Conservation (phyloP, 768 basidiomycete genomes). For the Pseudohyphozyma bogoriensis region DNA sequence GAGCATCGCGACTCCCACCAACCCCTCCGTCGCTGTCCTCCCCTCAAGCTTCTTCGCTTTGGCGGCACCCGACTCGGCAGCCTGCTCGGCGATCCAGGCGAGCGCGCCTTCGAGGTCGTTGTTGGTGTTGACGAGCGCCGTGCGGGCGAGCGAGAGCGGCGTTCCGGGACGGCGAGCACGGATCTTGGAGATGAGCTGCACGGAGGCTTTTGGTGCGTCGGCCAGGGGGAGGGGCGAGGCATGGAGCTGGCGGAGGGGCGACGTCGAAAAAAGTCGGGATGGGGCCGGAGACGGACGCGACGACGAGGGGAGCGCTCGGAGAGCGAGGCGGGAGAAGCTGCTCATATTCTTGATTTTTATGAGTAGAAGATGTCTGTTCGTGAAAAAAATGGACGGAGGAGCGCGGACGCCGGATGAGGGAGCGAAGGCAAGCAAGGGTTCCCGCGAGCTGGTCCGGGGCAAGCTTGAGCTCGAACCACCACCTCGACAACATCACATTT, state of each 20-base stretch:
- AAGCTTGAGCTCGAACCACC: too few species aligned
- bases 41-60: conserved; percentile 75
- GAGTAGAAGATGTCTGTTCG: not conserved
- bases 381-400: not conserved
- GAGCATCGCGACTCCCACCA: conserved; percentile 65
- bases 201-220: conserved; percentile 41
- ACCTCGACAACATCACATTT: too few species aligned
- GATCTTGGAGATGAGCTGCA: conserved; percentile 74
- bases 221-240: not conserved
- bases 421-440: too few species aligned
- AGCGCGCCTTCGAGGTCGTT: conserved; percentile 67
- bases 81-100: conserved; percentile 69
- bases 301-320: too few species aligned
- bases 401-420: not conserved
- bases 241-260: not conserved
- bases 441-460: too few species aligned
- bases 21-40: conserved; percentile 65
- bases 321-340: not conserved
- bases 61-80: conserved; percentile 56
- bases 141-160: conserved; percentile 75
- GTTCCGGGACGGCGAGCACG: conserved; percentile 62
- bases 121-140: conserved; percentile 64
- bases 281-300: not conserved
- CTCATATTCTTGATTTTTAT: not conserved
- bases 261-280: not conserved